Percentiles rank a stretch among this genome's conserved stretches.
phyloP scores from a whole-genome alignment of 2,329 filamentous ascomycete species.

The Colletotrichum limetticola region DNA sequence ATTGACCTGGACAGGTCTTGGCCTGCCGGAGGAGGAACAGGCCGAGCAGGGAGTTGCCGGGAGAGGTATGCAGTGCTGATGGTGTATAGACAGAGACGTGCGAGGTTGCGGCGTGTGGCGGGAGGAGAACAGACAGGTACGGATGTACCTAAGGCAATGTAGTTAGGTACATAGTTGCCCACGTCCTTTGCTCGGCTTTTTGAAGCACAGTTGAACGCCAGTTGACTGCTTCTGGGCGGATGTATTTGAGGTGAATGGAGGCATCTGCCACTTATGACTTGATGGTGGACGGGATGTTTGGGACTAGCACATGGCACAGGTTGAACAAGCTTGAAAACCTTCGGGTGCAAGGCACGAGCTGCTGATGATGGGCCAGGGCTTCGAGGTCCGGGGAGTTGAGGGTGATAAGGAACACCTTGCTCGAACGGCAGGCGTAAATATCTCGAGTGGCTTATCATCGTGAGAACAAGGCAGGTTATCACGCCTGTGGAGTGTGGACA shows the following conservation, averaged over 20 bases:
- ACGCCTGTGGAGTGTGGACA: no score
- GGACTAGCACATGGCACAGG: neutral
- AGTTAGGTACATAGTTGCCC: no score
- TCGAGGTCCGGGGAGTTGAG: no score
- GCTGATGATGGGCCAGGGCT: no score
- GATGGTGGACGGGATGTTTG: neutral
- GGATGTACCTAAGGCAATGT: neutral
- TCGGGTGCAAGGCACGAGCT: neutral
- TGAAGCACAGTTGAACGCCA: neutral
- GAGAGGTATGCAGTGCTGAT: neutral
- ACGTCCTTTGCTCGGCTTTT: neutral
- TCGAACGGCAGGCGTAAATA: neutral
- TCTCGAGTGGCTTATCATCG: neutral
- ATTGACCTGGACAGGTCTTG: conserved; percentile 10
- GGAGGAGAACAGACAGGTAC: neutral
- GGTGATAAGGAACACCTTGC: neutral
- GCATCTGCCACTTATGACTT: neutral
- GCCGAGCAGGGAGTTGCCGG: neutral
- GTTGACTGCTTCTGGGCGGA: neutral
- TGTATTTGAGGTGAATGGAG: neutral
- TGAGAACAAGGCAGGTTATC: neutral
- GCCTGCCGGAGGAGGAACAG: conserved; percentile 20
- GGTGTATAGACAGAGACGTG: neutral
- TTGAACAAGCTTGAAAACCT: neutral
- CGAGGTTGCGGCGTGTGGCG: no score